Evolutionary conservation across 768 basidiomycete genomes (phyloP).

Genomic region (Rhodotorula taiwanensis): DNA sequence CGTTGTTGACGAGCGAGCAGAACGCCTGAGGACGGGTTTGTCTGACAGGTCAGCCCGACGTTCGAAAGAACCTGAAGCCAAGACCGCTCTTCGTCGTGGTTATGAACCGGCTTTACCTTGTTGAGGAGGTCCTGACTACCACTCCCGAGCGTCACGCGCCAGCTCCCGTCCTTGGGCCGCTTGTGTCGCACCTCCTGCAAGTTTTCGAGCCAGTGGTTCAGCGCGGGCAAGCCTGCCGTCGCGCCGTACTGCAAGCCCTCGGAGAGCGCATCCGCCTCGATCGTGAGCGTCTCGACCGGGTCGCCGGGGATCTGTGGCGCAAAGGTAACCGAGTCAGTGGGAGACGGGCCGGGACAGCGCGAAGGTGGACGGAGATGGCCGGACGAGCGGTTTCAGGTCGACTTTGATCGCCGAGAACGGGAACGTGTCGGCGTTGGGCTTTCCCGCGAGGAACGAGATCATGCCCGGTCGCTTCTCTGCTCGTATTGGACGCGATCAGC

Average conservation of each 20-base stretch:
- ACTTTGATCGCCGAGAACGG: constrained; percentile 75
- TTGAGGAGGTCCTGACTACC: constrained; percentile 69
- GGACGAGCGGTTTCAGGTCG: constrained; percentile 44
- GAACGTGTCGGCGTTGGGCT: constrained; percentile 84
- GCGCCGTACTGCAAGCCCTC: constrained; percentile 69
- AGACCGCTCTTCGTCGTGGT: no score
- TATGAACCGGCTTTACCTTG: no score
- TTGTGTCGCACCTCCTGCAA: constrained; percentile 68
- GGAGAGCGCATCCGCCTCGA: constrained; percentile 52
- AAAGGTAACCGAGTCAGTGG: constrained; percentile 49
- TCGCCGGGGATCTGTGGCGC: constrained; percentile 44
- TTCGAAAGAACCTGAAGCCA: no score
- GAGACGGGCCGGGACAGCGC: constrained; percentile 7
- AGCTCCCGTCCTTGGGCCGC: constrained; percentile 52
- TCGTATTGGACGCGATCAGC: no score
- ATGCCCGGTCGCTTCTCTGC: constrained; percentile 67
- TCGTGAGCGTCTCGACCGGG: constrained; percentile 20
- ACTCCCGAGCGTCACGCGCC: constrained; percentile 68
- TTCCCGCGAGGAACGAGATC: constrained; percentile 78
- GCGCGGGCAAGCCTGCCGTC: constrained; percentile 60
- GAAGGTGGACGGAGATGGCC: not conserved
- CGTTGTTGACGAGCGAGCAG: constrained; percentile 62
- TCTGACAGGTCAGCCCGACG: no score
- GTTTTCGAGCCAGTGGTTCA: constrained; percentile 61
- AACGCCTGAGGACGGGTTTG: constrained; percentile 54